A percentile compares a stretch with the other conserved stretches of the same genome.
Conservation (phyloP, 768 basidiomycete species). For the Leccinum incarnatum region DNA sequence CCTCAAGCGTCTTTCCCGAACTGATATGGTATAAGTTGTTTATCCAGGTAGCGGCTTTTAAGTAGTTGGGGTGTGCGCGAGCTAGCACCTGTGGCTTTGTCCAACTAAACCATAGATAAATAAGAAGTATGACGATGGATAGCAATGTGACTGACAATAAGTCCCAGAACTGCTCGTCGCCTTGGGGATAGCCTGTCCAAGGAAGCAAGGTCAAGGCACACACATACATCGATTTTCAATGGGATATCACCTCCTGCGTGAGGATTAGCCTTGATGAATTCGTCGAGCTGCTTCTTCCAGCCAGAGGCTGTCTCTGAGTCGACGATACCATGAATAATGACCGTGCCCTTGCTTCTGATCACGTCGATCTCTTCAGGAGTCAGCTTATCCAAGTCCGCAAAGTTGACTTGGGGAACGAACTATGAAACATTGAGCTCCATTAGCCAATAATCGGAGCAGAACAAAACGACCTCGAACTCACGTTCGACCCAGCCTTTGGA, state of each 20-base stretch:
- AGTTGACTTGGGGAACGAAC: no score
- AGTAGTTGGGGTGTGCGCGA: no score
- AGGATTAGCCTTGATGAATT: slow-evolving; percentile 58
- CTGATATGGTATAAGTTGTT: slow-evolving; percentile 41
- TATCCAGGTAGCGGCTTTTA: no score
- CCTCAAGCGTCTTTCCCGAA: slow-evolving; percentile 37
- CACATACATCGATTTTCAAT: background rate
- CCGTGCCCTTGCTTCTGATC: slow-evolving; percentile 53
- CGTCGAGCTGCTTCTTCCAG: slow-evolving; percentile 58
- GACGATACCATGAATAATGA: slow-evolving; percentile 62
- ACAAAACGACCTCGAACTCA: no score
- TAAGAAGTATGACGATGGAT: background rate
- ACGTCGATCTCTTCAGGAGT: slow-evolving; percentile 12
- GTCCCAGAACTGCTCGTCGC: slow-evolving; percentile 70
- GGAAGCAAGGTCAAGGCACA: background rate
- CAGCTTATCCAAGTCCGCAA: no score
- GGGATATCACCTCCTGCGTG: slow-evolving; percentile 47
- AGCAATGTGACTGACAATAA: slow-evolving; percentile 51
- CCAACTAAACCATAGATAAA: slow-evolving; percentile 34
- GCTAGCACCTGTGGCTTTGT: slow-evolving; percentile 22
- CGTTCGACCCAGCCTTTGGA: no score
- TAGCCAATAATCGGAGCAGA: no score
- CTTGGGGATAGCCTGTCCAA: slow-evolving; percentile 45
- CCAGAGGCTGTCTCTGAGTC: slow-evolving; percentile 49
- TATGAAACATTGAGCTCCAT: no score